Evolutionary conservation across 1,284 basidiomycete species (phyloP).

Genomic region (Tylopilus sp.): DNA sequence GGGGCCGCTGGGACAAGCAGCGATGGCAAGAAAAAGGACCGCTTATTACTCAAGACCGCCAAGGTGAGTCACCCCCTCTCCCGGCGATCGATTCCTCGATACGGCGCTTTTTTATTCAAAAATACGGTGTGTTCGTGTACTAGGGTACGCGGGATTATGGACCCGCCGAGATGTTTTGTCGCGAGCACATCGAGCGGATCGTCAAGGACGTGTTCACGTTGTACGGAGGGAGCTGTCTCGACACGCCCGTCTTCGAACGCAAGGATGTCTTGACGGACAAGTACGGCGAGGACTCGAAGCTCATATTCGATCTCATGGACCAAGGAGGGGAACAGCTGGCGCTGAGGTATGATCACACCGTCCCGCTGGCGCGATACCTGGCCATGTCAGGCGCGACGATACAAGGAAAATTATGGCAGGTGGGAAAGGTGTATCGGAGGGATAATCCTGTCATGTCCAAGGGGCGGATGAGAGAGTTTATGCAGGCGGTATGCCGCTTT

Average conservation of each 20-base stretch:
- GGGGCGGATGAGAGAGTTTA: constrained; percentile 98
- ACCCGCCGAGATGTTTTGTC: constrained; percentile 90
- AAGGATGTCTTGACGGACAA: constrained; percentile 95
- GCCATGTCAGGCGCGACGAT: constrained; percentile 87
- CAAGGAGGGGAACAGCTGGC: constrained; percentile 98
- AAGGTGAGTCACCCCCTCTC: constrained; percentile 62
- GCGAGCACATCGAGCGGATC: constrained; percentile 86
- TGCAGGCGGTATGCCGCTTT: constrained; percentile 79
- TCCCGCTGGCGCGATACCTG: constrained; percentile 92
- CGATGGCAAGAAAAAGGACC: constrained; percentile 56
- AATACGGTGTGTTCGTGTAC: no score
- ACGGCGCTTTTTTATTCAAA: neutral
- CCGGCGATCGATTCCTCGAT: neutral
- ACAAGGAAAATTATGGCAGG: constrained; percentile 89
- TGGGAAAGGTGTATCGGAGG: constrained; percentile 96
- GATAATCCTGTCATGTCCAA: constrained; percentile 98
- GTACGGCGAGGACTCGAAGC: constrained; percentile 96
- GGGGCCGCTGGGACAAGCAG: constrained; percentile 23
- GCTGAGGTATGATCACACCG: constrained; percentile 94
- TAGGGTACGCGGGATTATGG: constrained; percentile 97
- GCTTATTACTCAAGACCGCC: constrained; percentile 75
- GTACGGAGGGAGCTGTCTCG: constrained; percentile 90
- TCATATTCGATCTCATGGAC: constrained; percentile 97
- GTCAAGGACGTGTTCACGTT: constrained; percentile 88
- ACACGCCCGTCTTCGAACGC: constrained; percentile 97